Conservation (phyloP, 345 rosid species). For the Leavenworthia alabamica region DNA sequence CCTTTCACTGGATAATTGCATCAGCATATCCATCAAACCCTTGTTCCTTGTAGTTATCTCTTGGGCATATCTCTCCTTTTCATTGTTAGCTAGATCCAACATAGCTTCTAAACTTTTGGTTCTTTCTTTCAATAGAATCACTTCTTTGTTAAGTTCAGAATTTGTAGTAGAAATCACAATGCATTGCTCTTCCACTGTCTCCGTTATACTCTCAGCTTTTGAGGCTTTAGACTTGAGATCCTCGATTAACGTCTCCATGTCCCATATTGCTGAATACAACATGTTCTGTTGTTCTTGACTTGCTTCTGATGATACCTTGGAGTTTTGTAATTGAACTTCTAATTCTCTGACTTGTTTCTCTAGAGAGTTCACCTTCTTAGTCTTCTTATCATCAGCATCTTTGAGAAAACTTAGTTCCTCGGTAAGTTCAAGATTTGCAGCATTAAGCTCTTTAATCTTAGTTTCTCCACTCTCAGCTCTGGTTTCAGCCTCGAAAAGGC, state of each 20-base stretch:
- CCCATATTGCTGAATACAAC: constrained; percentile 98
- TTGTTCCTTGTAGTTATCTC: constrained; percentile 49
- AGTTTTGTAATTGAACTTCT: constrained; percentile 62
- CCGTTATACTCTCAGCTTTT: constrained; percentile 73
- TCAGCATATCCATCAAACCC: constrained; percentile 62
- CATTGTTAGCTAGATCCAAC: too few species aligned
- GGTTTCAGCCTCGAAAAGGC: constrained; percentile 54
- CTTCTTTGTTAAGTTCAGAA: constrained; percentile 54
- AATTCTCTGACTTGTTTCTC: constrained; percentile 78
- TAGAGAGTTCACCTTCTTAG: constrained; percentile 61
- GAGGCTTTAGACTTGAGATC: constrained; percentile 87
- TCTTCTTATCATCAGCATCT: constrained; percentile 45
- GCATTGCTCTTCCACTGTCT: constrained; percentile 71
- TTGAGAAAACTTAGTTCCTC: constrained; percentile 82
- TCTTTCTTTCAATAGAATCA: too few species aligned
- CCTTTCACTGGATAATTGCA: constrained; percentile 64
- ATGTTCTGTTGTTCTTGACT: constrained; percentile 90
- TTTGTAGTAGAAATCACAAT: constrained; percentile 55
- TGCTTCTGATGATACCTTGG: constrained; percentile 70
- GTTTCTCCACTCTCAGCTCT: constrained; percentile 65
- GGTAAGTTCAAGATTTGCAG: constrained; percentile 61
- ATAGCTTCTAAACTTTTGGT: too few species aligned
- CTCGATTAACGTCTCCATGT: constrained; percentile 92
- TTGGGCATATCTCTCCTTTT: too few species aligned
- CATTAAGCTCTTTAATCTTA: constrained; percentile 57